Evolutionary conservation across 352 stramenopile species (phyloP).

Genomic region (Thalassiosira mediterranea): DNA sequence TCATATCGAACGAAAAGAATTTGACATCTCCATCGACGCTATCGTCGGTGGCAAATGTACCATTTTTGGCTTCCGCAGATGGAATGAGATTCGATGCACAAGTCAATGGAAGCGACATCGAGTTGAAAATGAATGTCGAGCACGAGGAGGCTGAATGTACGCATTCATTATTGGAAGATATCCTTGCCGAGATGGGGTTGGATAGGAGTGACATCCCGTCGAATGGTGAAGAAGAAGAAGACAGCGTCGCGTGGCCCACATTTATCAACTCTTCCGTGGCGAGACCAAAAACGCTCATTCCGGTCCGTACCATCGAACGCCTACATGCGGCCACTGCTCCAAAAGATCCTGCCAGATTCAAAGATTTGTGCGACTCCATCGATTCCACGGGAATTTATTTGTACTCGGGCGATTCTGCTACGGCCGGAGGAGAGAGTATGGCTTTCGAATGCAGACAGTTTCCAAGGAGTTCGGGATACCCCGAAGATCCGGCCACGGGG

Average conservation of each 20-base stretch:
- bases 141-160: constrained; percentile 44
- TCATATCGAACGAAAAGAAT: constrained; percentile 5
- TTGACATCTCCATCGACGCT: too few relatives aligned
- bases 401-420: constrained; percentile 31
- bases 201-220: constrained; percentile 15
- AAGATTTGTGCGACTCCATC: constrained; percentile 56
- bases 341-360: constrained; percentile 49
- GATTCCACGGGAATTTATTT: constrained; percentile 73
- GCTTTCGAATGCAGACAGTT: constrained; percentile 72
- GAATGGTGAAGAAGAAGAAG: too few relatives aligned
- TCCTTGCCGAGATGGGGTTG: constrained; percentile 41
- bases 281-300: constrained; percentile 68
- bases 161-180: constrained; percentile 30
- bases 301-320: constrained; percentile 48
- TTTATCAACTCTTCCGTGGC: constrained; percentile 64
- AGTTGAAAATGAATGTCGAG: constrained; percentile 39
- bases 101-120: constrained; percentile 26
- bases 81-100: constrained; percentile 26
- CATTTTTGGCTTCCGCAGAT: constrained; percentile 32
- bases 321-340: constrained; percentile 44
- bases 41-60: too few relatives aligned
- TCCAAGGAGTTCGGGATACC: constrained; percentile 60
- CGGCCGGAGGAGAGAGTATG: too few relatives aligned
- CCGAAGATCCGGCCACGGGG: constrained; percentile 73
- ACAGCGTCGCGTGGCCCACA: constrained; percentile 21